phyloP scores from a whole-genome alignment of 1,284 basidiomycete genomes.

The Leccinum pallidistipes region DNA sequence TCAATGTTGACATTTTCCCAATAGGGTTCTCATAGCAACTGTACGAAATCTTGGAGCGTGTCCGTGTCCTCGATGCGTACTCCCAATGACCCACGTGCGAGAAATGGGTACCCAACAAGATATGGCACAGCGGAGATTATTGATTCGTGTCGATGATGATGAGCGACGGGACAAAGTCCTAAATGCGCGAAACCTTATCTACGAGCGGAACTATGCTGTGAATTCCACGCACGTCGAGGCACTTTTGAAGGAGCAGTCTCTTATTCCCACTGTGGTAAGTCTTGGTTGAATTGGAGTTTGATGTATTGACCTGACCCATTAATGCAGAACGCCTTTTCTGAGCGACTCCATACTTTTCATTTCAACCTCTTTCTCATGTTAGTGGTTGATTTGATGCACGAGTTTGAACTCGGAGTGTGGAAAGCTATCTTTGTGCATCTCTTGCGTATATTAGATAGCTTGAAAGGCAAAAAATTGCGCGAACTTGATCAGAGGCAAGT shows the following conservation, averaged over 20 bases:
- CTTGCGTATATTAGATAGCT: too few species aligned
- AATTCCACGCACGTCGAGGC: conserved; percentile 10
- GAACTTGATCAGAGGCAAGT: too few species aligned
- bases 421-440: too few species aligned
- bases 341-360: too few species aligned
- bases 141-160: background rate
- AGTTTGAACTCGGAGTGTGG: too few species aligned
- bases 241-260: conserved; percentile 12
- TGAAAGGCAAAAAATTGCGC: too few species aligned
- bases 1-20: background rate
- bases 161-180: conserved; percentile 6
- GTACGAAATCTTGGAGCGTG: conserved; percentile 29
- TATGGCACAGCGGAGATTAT: background rate
- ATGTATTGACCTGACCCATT: background rate
- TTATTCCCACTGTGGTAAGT: background rate
- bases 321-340: background rate
- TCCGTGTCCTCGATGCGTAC: conserved; percentile 36
- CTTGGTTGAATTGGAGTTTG: background rate
- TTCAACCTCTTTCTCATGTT: too few species aligned
- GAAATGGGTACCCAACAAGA: conserved; percentile 11
- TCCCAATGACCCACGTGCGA: conserved; percentile 7
- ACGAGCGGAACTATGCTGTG: conserved; percentile 12
- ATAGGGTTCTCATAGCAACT: conserved; percentile 30
- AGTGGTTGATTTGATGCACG: too few species aligned
- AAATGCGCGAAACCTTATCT: conserved; percentile 12